Percentiles rank a stretch among this genome's conserved stretches.
Evolutionary conservation across 225 moss, liverwort and hornwort genomes (phyloP).

Genomic region (Bryoerythrophyllum caledonicum): DNA sequence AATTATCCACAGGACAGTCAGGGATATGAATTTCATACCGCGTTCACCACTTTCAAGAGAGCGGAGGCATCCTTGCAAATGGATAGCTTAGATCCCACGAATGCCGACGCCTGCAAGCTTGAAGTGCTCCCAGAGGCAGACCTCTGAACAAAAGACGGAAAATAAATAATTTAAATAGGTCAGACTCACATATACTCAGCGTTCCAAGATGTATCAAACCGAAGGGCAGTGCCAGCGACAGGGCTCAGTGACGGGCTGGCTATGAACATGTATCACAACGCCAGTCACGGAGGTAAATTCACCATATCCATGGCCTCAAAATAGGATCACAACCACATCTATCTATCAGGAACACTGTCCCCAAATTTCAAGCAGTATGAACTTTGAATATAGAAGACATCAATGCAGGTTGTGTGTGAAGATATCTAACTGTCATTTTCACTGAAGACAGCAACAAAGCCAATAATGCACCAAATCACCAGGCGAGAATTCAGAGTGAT

Average conservation of each 20-base stretch:
- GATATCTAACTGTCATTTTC: background rate
- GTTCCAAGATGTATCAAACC: background rate
- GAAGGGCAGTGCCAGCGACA: background rate
- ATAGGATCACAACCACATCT: background rate
- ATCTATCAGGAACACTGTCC: too few relatives aligned
- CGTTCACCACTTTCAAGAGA: conserved; percentile 30
- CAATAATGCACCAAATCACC: background rate
- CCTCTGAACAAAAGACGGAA: conserved; percentile 27
- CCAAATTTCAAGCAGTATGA: background rate
- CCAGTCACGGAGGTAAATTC: background rate
- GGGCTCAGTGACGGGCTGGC: background rate
- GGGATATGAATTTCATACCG: conserved; percentile 23
- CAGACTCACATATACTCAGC: background rate
- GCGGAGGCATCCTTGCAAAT: conserved; percentile 36
- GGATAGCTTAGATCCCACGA: conserved; percentile 35
- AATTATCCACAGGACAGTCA: background rate
- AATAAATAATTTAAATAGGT: background rate
- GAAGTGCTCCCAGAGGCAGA: conserved; percentile 16
- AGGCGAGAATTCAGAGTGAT: background rate
- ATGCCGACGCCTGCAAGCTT: conserved; percentile 40
- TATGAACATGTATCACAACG: background rate
- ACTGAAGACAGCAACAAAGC: background rate
- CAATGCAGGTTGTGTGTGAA: background rate
- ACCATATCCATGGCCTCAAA: too few relatives aligned
- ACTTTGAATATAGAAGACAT: background rate